These are phyloP conservation scores for Leucocoprinus leucothites DNA, from an alignment of 768 basidiomycete species.

Conservation along the genomic window DNA sequence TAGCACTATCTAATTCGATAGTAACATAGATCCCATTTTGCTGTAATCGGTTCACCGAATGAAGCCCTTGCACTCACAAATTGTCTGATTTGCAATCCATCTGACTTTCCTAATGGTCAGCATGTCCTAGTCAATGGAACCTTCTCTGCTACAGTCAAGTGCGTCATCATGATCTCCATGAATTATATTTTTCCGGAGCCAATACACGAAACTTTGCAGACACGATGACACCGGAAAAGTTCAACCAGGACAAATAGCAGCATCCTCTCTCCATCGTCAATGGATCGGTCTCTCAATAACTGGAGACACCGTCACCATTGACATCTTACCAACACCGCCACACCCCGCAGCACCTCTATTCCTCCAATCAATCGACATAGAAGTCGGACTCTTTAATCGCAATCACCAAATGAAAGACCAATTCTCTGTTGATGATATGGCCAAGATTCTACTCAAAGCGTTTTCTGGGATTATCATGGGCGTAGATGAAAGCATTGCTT, in stretches of 20 bases:
- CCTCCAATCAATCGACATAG: slow-evolving; percentile 77
- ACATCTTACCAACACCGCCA: slow-evolving; percentile 53
- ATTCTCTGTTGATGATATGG: slow-evolving; percentile 90
- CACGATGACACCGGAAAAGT: slow-evolving; percentile 79
- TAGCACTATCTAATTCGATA: background rate
- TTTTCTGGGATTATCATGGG: slow-evolving; percentile 73
- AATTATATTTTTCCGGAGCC: background rate
- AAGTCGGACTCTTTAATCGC: slow-evolving; percentile 62
- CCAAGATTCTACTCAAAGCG: slow-evolving; percentile 66
- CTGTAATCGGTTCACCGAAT: slow-evolving; percentile 59
- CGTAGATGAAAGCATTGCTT: slow-evolving; percentile 66
- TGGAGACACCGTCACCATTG: slow-evolving; percentile 75
- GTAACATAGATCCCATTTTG: slow-evolving; percentile 36
- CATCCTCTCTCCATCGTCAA: slow-evolving; percentile 74
- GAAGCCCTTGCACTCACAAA: slow-evolving; percentile 75
- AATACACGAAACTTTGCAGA: slow-evolving; percentile 32
- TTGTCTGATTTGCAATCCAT: slow-evolving; percentile 74
- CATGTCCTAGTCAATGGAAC: slow-evolving; percentile 75
- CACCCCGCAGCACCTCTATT: slow-evolving; percentile 53
- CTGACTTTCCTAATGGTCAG: slow-evolving; percentile 69
- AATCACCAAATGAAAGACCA: slow-evolving; percentile 55
- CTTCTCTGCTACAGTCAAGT: slow-evolving; percentile 77
- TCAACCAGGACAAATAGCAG: slow-evolving; percentile 67
- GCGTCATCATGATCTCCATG: slow-evolving; percentile 18
- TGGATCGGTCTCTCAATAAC: slow-evolving; percentile 84